These are phyloP conservation scores for Starmerella kuoi DNA, from an alignment of 805 yeast genomes.

Conservation along the genomic window DNA sequence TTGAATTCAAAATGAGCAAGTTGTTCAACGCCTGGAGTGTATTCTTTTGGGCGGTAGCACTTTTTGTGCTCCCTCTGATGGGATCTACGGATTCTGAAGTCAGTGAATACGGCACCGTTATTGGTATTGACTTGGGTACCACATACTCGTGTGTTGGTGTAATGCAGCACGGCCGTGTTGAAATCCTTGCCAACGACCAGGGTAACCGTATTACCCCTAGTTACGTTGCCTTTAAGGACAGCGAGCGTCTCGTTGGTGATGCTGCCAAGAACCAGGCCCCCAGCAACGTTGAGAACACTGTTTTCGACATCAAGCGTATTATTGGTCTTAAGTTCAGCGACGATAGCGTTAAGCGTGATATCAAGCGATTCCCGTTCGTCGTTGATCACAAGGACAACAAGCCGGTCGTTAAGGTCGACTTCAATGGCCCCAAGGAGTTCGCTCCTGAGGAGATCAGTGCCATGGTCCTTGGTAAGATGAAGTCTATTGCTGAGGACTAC, in stretches of 20 bases:
- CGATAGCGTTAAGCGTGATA: slow-evolving; percentile 64
- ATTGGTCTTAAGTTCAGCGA: slow-evolving; percentile 76
- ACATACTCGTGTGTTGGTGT: slow-evolving; percentile 95
- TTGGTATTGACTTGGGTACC: slow-evolving; percentile 95
- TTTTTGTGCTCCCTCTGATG: slow-evolving; percentile 29
- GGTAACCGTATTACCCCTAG: slow-evolving; percentile 97
- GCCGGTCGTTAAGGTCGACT: slow-evolving; percentile 69
- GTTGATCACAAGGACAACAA: slow-evolving; percentile 61
- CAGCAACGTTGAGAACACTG: slow-evolving; percentile 71
- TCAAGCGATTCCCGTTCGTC: slow-evolving; percentile 70
- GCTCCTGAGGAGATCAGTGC: slow-evolving; percentile 90
- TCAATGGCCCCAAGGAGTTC: slow-evolving; percentile 59
- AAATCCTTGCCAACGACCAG: slow-evolving; percentile 88
- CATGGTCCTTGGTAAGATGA: slow-evolving; percentile 87
- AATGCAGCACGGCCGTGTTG: slow-evolving; percentile 74
- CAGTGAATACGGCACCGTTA: slow-evolving; percentile 40
- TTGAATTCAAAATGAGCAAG: slow-evolving; percentile 15
- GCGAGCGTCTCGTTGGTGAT: slow-evolving; percentile 88
- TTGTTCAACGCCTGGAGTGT: slow-evolving; percentile 26
- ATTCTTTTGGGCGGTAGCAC: slow-evolving; percentile 28
- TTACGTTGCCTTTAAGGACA: slow-evolving; percentile 82
- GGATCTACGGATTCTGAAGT: slow-evolving; percentile 26
- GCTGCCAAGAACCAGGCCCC: slow-evolving; percentile 96
- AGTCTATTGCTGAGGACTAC: slow-evolving; percentile 81
- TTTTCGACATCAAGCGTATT: slow-evolving; percentile 83